A percentile compares a stretch with the other conserved stretches of the same genome.
Evolutionary conservation across 2,329 filamentous ascomycete genomes (phyloP).

Genomic region (Phaeophleospora eucalypticola): DNA sequence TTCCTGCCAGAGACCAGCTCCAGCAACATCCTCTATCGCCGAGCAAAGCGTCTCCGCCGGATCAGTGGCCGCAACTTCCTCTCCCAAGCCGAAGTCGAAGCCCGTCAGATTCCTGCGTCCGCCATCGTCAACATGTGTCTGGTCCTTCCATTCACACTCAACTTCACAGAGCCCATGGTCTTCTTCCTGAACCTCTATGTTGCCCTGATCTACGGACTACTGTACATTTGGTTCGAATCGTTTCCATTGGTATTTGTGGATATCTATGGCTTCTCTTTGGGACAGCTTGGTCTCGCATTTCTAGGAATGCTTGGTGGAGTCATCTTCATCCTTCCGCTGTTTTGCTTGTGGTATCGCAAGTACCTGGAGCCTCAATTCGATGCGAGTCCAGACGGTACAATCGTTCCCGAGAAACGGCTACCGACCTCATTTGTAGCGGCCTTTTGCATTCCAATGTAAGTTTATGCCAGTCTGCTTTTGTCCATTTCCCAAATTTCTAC

Average conservation of each 20-base stretch:
- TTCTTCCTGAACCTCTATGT: constrained; percentile 45
- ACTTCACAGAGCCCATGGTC: constrained; percentile 39
- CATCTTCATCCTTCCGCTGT: constrained; percentile 36
- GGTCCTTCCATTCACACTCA: constrained; percentile 41
- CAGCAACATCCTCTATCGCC: constrained; percentile 39
- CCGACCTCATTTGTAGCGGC: constrained; percentile 38
- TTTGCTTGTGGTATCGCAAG: constrained; percentile 37
- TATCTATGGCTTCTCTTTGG: constrained; percentile 39
- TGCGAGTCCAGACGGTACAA: constrained; percentile 37
- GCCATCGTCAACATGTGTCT: constrained; percentile 41
- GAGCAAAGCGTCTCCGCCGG: constrained; percentile 39
- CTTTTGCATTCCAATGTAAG: constrained; percentile 40
- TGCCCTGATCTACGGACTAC: constrained; percentile 39
- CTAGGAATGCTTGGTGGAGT: constrained; percentile 39
- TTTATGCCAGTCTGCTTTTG: too few species aligned
- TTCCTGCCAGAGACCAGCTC: constrained; percentile 39
- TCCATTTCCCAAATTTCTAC: too few species aligned
- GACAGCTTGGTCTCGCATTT: constrained; percentile 36
- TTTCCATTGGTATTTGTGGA: constrained; percentile 42
- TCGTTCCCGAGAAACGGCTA: constrained; percentile 39
- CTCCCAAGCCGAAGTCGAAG: constrained; percentile 39
- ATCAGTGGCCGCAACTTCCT: constrained; percentile 38
- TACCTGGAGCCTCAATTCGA: constrained; percentile 40
- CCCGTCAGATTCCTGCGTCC: constrained; percentile 34
- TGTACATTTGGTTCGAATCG: constrained; percentile 46